A percentile compares a stretch with the other conserved stretches of the same genome.
phyloP scores from a whole-genome alignment of 2,329 filamentous ascomycete species.

The Dothideomycetes sp. region DNA sequence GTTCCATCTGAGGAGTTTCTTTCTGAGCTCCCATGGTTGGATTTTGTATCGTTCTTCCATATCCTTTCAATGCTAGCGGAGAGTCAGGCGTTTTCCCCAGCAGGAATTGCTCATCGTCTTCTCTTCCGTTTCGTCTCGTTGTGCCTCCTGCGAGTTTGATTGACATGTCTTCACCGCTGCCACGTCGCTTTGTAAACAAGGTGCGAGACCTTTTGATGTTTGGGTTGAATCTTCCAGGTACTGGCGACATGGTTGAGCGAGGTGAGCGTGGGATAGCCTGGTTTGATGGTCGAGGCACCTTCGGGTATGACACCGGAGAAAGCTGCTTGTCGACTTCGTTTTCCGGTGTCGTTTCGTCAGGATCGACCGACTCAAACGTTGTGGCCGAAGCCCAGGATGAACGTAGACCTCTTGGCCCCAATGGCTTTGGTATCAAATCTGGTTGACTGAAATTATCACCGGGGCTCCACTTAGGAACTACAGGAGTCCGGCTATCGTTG shows the following conservation, averaged over 20 bases:
- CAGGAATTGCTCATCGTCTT: constrained; percentile 1
- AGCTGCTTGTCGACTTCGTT: constrained; percentile 36
- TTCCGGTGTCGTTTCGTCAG: constrained; percentile 37
- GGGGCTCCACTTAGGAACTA: constrained; percentile 12
- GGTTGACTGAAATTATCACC: constrained; percentile 7
- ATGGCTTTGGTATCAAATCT: neutral
- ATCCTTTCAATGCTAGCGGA: constrained; percentile 25
- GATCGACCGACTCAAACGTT: constrained; percentile 39
- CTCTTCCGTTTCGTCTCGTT: constrained; percentile 14
- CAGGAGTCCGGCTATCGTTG: constrained; percentile 21
- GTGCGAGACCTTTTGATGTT: neutral
- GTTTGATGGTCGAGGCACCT: constrained; percentile 38
- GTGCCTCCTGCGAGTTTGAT: neutral
- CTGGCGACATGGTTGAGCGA: constrained; percentile 12
- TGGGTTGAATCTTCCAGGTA: neutral
- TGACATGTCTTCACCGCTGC: constrained; percentile 3
- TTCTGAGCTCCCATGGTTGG: neutral
- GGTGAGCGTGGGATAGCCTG: constrained; percentile 35
- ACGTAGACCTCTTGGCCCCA: neutral
- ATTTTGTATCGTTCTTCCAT: constrained; percentile 17
- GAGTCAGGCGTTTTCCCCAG: constrained; percentile 17
- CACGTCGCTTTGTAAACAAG: neutral
- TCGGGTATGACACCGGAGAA: constrained; percentile 39
- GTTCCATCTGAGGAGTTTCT: constrained; percentile 7
- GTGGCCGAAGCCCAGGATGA: constrained; percentile 24